Conservation (phyloP, 2,329 filamentous ascomycete genomes). For the Pseudogymnoascus sp. region DNA sequence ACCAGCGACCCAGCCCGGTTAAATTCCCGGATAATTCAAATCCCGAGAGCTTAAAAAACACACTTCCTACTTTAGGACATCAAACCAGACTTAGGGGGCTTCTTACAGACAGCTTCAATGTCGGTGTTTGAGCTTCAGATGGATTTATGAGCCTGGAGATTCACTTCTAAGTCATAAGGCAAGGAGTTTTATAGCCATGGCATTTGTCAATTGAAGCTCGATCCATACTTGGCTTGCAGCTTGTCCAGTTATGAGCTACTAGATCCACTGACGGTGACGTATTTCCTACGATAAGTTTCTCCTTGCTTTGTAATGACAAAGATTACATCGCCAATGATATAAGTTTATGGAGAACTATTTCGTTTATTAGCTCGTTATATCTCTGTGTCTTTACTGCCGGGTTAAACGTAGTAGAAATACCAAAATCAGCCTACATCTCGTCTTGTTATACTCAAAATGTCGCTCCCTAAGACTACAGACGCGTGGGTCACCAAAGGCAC, state of each 20-base stretch:
- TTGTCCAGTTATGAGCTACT: background rate
- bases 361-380: background rate
- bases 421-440: background rate
- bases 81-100: background rate
- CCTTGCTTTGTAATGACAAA: background rate
- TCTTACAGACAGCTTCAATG: background rate
- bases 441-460: conserved; percentile 3
- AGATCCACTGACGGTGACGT: background rate
- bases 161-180: background rate
- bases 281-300: background rate
- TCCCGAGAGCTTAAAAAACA: conserved; percentile 1
- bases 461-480: conserved; percentile 22
- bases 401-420: background rate
- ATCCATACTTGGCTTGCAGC: background rate
- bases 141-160: background rate
- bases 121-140: background rate
- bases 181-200: background rate
- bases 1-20: background rate
- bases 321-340: background rate
- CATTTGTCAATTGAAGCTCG: background rate
- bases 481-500: conserved; percentile 43
- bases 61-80: background rate
- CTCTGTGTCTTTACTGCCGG: background rate
- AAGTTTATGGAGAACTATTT: background rate
- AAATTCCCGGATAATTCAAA: background rate